Conservation (phyloP, 352 stramenopile genomes). For the Achlya hypogyna region DNA sequence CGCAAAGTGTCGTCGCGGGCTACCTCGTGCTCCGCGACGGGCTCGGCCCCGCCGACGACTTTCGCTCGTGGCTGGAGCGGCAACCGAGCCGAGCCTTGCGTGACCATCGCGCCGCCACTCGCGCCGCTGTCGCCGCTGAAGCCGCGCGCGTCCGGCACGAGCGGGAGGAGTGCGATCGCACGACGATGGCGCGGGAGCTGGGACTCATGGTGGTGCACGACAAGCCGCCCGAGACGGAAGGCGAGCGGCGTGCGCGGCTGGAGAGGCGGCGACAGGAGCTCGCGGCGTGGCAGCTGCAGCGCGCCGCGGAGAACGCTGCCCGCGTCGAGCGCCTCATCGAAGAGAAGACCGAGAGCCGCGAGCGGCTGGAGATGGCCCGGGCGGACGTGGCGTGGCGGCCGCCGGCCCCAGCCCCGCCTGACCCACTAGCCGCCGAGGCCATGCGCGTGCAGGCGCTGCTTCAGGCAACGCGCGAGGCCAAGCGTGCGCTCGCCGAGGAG, state of each 20-base stretch:
- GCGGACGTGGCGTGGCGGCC: not conserved
- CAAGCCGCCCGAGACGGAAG: conserved; percentile 13
- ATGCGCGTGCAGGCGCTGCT: not conserved
- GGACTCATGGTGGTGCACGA: not conserved
- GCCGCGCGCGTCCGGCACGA: not conserved
- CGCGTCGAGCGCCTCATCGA: not conserved
- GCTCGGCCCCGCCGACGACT: not conserved
- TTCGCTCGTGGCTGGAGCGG: not conserved
- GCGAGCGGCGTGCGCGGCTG: not conserved
- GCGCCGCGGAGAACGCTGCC: not conserved
- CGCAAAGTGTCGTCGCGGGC: not conserved
- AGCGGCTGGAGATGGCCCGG: not conserved
- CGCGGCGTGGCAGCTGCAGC: not conserved
- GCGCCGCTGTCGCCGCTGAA: not conserved
- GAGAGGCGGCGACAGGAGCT: not conserved
- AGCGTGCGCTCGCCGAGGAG: not conserved
- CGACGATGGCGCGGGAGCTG: not conserved
- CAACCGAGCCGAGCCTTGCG: not conserved
- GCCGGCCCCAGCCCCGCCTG: not conserved
- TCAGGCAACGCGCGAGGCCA: not conserved
- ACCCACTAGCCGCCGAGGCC: not conserved
- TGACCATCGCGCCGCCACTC: not conserved
- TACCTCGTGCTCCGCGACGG: not conserved
- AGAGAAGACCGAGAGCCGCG: not conserved
- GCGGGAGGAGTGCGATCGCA: not conserved